phyloP scores from a whole-genome alignment of 495 filamentous ascomycete genomes.

The Neurospora pannonica region DNA sequence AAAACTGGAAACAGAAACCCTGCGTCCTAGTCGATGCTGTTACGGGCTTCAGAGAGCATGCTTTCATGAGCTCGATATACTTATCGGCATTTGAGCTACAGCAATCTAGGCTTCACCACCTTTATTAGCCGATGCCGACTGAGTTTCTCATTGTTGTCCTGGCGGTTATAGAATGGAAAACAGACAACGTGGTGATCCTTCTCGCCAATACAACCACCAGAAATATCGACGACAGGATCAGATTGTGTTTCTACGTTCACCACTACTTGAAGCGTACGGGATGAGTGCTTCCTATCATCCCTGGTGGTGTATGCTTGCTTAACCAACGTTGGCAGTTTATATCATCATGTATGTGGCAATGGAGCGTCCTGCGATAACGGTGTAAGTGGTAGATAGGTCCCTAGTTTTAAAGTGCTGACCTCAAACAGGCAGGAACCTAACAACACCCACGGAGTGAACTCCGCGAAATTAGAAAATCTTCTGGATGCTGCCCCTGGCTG shows the following conservation, averaged over 20 bases:
- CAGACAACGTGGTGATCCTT: background rate
- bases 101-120: background rate
- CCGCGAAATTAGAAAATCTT: background rate
- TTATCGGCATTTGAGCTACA: background rate
- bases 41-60: background rate
- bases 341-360: background rate
- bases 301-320: background rate
- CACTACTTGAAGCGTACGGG: background rate
- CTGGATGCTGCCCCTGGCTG: background rate
- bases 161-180: background rate
- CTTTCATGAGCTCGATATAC: background rate
- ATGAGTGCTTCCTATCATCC: background rate
- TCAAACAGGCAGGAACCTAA: background rate
- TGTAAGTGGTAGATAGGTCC: background rate
- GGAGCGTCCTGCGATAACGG: background rate
- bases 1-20: background rate
- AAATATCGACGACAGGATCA: background rate
- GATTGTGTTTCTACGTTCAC: background rate
- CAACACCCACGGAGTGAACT: background rate
- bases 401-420: background rate
- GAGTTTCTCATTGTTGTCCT: background rate
- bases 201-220: background rate
- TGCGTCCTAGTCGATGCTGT: background rate
- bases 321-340: background rate
- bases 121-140: background rate